phyloP scores from a whole-genome alignment of 106 monocot species.

The Acorus calamus region DNA sequence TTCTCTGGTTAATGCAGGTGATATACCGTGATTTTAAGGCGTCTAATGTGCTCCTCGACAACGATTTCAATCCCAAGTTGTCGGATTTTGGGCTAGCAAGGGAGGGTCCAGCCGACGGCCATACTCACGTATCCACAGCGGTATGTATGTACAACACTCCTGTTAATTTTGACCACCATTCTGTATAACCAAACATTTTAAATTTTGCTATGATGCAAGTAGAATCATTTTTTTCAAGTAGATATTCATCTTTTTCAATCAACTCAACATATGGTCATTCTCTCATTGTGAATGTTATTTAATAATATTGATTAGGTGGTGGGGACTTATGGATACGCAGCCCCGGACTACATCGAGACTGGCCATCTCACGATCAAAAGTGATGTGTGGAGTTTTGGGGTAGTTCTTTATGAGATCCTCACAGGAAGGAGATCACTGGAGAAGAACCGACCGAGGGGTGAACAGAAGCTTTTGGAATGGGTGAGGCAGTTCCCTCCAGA shows the following conservation, averaged over 20 bases:
- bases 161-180: no score
- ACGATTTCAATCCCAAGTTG: slow-evolving; percentile 55
- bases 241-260: no score
- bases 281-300: no score
- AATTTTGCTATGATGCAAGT: neutral
- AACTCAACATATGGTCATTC: no score
- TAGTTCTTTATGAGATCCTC: slow-evolving; percentile 58
- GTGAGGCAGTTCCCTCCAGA: slow-evolving; percentile 40
- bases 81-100: slow-evolving; percentile 87
- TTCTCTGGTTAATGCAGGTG: slow-evolving; percentile 25
- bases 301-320: slow-evolving; percentile 36
- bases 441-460: slow-evolving; percentile 30
- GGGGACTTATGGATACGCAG: slow-evolving; percentile 69
- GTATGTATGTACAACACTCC: slow-evolving; percentile 20
- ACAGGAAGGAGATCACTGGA: slow-evolving; percentile 48
- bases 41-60: slow-evolving; percentile 70
- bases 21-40: slow-evolving; percentile 87
- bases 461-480: slow-evolving; percentile 59
- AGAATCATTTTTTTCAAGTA: no score
- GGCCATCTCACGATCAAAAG: slow-evolving; percentile 64
- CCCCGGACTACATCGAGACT: slow-evolving; percentile 65
- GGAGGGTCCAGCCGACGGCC: slow-evolving; percentile 58
- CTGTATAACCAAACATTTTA: neutral
- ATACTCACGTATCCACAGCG: slow-evolving; percentile 79
- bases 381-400: slow-evolving; percentile 76